A percentile compares a stretch with the other conserved stretches of the same genome.
Evolutionary conservation across 2,329 filamentous ascomycete genomes (phyloP).

Genomic region (Penicillium freii): DNA sequence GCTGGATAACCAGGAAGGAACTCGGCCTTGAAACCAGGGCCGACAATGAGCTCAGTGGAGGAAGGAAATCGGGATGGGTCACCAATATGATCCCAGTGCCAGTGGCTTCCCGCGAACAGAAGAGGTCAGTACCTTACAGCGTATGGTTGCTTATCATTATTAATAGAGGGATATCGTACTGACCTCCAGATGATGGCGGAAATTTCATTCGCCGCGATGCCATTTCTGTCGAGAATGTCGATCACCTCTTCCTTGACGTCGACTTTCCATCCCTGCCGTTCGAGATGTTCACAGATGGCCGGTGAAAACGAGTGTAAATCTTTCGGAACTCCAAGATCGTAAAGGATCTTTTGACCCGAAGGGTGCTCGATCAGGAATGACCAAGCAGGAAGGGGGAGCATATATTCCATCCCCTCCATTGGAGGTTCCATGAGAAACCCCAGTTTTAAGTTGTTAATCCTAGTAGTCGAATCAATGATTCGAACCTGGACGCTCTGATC

Average conservation of each 20-base stretch:
- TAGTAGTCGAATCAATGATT: constrained; percentile 15
- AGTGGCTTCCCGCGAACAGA: constrained; percentile 18
- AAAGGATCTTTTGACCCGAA: constrained; percentile 43
- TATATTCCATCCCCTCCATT: not conserved
- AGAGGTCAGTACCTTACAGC: not conserved
- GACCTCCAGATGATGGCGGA: constrained; percentile 11
- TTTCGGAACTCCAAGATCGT: constrained; percentile 50
- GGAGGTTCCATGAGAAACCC: constrained; percentile 11
- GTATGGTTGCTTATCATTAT: not conserved
- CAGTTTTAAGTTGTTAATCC: constrained; percentile 1
- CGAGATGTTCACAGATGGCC: not conserved
- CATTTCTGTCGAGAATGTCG: constrained; percentile 4
- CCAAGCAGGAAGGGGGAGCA: constrained; percentile 10
- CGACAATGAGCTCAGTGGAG: constrained; percentile 47
- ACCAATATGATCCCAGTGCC: constrained; percentile 46
- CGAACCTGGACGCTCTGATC: constrained; percentile 5
- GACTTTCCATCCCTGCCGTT: not conserved
- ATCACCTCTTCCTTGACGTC: constrained; percentile 8
- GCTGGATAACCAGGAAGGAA: constrained; percentile 48
- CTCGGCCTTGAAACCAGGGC: constrained; percentile 46
- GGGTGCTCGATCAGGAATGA: constrained; percentile 29
- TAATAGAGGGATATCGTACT: not conserved
- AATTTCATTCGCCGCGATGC: not conserved
- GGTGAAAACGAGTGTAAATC: constrained; percentile 46
- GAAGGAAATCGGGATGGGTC: constrained; percentile 46